Evolutionary conservation across 2,329 filamentous ascomycete species (phyloP).

Genomic region (Colletotrichum tabaci): DNA sequence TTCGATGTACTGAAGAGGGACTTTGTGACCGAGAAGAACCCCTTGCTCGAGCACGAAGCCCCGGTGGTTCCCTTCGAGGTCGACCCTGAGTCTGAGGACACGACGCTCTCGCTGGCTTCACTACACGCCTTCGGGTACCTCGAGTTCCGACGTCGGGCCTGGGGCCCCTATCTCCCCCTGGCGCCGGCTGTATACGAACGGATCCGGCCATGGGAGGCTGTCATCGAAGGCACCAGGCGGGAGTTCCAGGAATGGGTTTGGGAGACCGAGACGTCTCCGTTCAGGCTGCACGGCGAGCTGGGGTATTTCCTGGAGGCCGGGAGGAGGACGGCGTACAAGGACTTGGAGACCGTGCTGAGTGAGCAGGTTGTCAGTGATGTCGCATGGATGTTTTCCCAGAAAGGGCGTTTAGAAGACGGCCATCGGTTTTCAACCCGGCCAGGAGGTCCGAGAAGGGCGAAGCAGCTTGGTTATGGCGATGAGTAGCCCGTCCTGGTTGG

Average conservation of each 20-base stretch:
- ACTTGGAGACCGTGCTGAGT: conserved; percentile 38
- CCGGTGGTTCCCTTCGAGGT: neutral
- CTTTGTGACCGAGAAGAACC: conserved; percentile 2
- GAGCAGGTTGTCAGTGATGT: conserved; percentile 42
- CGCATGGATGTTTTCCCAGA: conserved; percentile 24
- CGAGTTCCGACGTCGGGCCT: conserved; percentile 44
- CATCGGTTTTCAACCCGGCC: neutral
- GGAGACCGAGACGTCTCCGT: conserved; percentile 33
- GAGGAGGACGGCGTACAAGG: conserved; percentile 40
- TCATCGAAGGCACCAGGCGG: conserved; percentile 27
- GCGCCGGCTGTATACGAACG: conserved; percentile 31
- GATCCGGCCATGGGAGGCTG: conserved; percentile 41
- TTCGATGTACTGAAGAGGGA: conserved; percentile 9
- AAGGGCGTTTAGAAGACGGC: neutral
- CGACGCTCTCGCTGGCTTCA: conserved; percentile 45
- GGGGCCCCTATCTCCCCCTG: conserved; percentile 44
- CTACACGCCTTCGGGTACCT: conserved; percentile 48
- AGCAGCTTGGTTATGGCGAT: neutral
- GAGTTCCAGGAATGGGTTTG: conserved; percentile 38
- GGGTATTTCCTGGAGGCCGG: conserved; percentile 41
- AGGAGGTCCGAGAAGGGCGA: neutral
- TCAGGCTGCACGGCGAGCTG: conserved; percentile 42
- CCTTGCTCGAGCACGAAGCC: neutral
- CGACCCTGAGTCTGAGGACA: conserved; percentile 26
- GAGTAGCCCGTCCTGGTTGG: neutral